Conservation (phyloP, 2,329 filamentous ascomycete genomes). For the Phialemoniopsis sp. region DNA sequence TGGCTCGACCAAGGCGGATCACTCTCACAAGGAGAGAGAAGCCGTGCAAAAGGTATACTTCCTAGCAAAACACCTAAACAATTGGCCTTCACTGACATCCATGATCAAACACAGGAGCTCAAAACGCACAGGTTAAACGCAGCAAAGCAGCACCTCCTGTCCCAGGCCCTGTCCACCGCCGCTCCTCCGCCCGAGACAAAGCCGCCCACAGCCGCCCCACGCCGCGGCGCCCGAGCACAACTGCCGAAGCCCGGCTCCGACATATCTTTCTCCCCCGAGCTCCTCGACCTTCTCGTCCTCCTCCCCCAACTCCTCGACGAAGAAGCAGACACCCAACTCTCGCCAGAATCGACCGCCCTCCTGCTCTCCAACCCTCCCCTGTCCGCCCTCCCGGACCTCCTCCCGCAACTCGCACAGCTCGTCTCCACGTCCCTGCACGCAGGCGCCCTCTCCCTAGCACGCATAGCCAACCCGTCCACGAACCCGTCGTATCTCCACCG, state of each 20-base stretch:
- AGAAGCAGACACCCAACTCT: conserved; percentile 25
- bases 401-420: conserved; percentile 42
- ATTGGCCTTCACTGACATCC: neutral
- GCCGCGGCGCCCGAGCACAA: conserved; percentile 14
- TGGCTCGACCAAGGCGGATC: conserved; percentile 51
- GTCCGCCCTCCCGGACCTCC: conserved; percentile 37
- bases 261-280: conserved; percentile 17
- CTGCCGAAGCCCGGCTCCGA: conserved; percentile 12
- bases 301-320: conserved; percentile 45
- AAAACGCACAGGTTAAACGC: conserved; percentile 40
- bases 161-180: conserved; percentile 43
- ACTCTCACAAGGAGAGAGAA: conserved; percentile 44
- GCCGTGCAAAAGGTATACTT: conserved; percentile 41
- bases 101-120: conserved; percentile 35
- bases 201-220: conserved; percentile 13
- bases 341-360: conserved; percentile 29
- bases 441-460: conserved; percentile 42
- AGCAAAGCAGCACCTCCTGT: conserved; percentile 47
- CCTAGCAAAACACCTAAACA: neutral
- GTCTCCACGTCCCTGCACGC: conserved; percentile 45
- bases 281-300: conserved; percentile 51
- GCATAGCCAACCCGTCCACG: conserved; percentile 42
- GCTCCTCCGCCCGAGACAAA: conserved; percentile 20
- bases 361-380: conserved; percentile 48
- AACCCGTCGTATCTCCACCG: conserved; percentile 57